A percentile compares a stretch with the other conserved stretches of the same genome.
These are phyloP conservation scores for Colletotrichum sp. DNA, from an alignment of 2,329 filamentous ascomycete species.

Conservation along the genomic window DNA sequence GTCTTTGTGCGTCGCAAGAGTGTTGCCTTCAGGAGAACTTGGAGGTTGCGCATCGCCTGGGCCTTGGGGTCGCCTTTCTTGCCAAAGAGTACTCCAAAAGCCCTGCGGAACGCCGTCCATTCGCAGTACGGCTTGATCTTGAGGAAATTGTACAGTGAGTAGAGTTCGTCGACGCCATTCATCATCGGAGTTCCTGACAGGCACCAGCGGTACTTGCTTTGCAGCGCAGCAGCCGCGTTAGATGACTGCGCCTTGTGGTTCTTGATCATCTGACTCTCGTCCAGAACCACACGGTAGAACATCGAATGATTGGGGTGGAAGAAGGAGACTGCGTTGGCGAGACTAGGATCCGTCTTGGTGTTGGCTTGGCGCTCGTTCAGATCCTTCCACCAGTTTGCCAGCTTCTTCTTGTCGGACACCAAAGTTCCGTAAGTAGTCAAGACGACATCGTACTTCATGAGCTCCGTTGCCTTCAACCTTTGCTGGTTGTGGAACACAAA, in stretches of 20 bases:
- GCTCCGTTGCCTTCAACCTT: constrained; percentile 61
- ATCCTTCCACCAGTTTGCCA: constrained; percentile 41
- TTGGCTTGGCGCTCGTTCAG: constrained; percentile 44
- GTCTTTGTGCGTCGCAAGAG: constrained; percentile 84
- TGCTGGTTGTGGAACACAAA: constrained; percentile 69
- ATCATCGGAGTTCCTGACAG: constrained; percentile 88
- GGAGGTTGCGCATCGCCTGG: constrained; percentile 74
- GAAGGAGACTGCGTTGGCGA: constrained; percentile 55
- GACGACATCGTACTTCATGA: constrained; percentile 75
- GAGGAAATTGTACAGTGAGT: constrained; percentile 78
- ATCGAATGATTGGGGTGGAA: constrained; percentile 61
- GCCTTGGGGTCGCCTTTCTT: constrained; percentile 53
- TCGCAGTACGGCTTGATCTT: constrained; percentile 76
- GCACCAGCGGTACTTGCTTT: constrained; percentile 71
- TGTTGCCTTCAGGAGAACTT: constrained; percentile 78
- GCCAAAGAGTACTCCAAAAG: constrained; percentile 47
- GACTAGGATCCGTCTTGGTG: constrained; percentile 39
- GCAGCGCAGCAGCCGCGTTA: constrained; percentile 50
- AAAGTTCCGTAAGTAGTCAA: constrained; percentile 81
- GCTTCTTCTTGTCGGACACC: constrained; percentile 68
- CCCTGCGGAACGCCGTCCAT: constrained; percentile 63
- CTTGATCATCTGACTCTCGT: constrained; percentile 84
- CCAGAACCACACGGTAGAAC: constrained; percentile 76
- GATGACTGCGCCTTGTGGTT: constrained; percentile 69
- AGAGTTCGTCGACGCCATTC: constrained; percentile 82